Conservation (phyloP, 1,139 yeast genomes). For the Yamadazyma atlantica region DNA sequence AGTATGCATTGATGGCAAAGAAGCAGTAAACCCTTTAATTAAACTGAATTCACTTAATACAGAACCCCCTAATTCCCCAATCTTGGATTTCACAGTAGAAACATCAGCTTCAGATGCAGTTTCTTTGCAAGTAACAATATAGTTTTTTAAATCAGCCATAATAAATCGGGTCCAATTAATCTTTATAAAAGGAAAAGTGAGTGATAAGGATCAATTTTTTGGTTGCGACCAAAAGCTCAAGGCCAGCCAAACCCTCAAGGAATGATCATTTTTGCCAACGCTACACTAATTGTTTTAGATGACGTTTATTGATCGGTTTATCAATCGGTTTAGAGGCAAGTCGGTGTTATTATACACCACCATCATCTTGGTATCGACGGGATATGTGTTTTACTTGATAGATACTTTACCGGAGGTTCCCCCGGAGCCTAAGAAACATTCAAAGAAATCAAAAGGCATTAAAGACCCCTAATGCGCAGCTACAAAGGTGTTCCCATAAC, state of each 20-base stretch:
- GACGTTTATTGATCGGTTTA: constrained; percentile 28
- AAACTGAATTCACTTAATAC: constrained; percentile 63
- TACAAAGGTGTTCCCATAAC: no score
- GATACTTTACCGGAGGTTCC: constrained; percentile 29
- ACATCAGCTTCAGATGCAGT: constrained; percentile 31
- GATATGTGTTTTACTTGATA: constrained; percentile 34
- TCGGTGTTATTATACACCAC: constrained; percentile 40
- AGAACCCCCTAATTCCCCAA: constrained; percentile 56
- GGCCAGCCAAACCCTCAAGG: no score
- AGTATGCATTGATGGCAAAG: constrained; percentile 51
- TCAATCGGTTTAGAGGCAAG: constrained; percentile 28
- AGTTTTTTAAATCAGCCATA: constrained; percentile 24
- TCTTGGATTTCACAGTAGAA: constrained; percentile 29
- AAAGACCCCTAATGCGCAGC: neutral
- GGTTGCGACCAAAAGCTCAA: no score
- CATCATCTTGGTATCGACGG: constrained; percentile 31
- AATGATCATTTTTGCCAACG: no score
- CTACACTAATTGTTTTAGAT: no score
- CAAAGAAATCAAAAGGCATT: neutral
- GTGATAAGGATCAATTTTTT: neutral
- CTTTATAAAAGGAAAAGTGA: constrained; percentile 1
- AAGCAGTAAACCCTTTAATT: constrained; percentile 66
- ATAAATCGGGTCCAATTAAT: no score
- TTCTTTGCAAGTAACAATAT: constrained; percentile 42
- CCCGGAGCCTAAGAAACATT: constrained; percentile 9